Base-by-base conservation (phyloP, 1,284 basidiomycete species). In the Mycosarcoma mackinlayi region DNA sequence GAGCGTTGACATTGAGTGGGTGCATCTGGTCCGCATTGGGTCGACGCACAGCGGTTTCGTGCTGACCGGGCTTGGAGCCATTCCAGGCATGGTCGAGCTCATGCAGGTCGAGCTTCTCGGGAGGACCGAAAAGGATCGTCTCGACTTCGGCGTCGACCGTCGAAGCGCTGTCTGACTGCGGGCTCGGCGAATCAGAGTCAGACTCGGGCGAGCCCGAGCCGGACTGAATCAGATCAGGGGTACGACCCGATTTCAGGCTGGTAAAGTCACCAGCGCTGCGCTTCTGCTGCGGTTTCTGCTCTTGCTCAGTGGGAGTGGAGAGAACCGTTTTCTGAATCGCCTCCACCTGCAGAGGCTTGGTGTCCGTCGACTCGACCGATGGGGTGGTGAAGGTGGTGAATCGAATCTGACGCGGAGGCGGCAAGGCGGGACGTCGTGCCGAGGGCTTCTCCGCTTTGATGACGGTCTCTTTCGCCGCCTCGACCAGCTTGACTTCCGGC, bases 21-120 rank as follows among this genome's bases (percentile, higher is more conserved):
- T 37, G 45, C 9, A 50, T 27, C 35, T 56, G 64, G 6, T 27
- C 35, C n/a, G 27, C 48, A 10, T 46, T 42, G 44, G 57, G 49
- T 25, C 35, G 57, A 41, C 58, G 57, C 31, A 65, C 16, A 1
- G 46, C 62, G 13, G 55, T 46, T 38, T 57, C 38, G 23, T 64
- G 53, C 46, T 59, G 56, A 38, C 48, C 63, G 10, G 59, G 50
- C 39, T 64, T 70, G 28, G 48, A 34, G 10, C 64, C 60, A 18
- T 49, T 56, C 69, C 69, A 72, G 19, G 55, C 69, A 34, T 63
- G 59, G 42, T 72, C 69, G 4, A 72, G 50, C 44, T 72, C 69
- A 8, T 56, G 64, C 56, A 72, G 18, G 23, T 67, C 69, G 2
- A 72, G 60, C 57, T 67, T 72, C 42, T 72, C 69, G 14, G 64